phyloP scores from a whole-genome alignment of 768 basidiomycete genomes.

The Amanita muscaria region DNA sequence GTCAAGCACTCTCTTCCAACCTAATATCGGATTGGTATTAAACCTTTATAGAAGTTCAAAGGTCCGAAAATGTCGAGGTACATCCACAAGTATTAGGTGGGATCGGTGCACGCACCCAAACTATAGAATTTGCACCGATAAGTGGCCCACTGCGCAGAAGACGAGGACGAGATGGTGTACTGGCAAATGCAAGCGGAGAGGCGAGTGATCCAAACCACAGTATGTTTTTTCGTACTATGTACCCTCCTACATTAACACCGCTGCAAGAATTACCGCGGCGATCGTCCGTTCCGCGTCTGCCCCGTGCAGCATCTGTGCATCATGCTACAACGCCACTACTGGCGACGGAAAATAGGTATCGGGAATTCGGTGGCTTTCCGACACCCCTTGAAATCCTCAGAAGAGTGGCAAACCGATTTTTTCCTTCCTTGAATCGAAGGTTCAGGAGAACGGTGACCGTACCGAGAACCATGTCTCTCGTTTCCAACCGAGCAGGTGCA shows the following conservation, averaged over 20 bases:
- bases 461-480: constrained; percentile 56
- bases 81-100: neutral
- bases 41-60: too few species aligned
- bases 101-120: constrained; percentile 28
- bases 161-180: constrained; percentile 6
- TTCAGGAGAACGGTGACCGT: constrained; percentile 70
- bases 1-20: too few species aligned
- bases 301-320: neutral
- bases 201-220: neutral
- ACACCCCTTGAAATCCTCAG: constrained; percentile 53
- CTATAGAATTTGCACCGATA: constrained; percentile 43
- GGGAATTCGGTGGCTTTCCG: constrained; percentile 66
- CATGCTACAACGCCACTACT: neutral
- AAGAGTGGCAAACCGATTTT: constrained; percentile 41
- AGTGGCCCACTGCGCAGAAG: constrained; percentile 18
- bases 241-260: constrained; percentile 13
- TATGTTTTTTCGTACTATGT: constrained; percentile 11
- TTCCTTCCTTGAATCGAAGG: constrained; percentile 52
- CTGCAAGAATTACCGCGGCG: too few species aligned
- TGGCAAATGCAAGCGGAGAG: neutral
- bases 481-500: constrained; percentile 30
- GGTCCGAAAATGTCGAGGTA: too few species aligned
- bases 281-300: neutral
- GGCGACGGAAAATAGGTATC: constrained; percentile 25
- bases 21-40: too few species aligned